Percentiles rank a stretch among this genome's conserved stretches.
phyloP scores from a whole-genome alignment of 2,329 filamentous ascomycete species.

The Botryotinia globosa region DNA sequence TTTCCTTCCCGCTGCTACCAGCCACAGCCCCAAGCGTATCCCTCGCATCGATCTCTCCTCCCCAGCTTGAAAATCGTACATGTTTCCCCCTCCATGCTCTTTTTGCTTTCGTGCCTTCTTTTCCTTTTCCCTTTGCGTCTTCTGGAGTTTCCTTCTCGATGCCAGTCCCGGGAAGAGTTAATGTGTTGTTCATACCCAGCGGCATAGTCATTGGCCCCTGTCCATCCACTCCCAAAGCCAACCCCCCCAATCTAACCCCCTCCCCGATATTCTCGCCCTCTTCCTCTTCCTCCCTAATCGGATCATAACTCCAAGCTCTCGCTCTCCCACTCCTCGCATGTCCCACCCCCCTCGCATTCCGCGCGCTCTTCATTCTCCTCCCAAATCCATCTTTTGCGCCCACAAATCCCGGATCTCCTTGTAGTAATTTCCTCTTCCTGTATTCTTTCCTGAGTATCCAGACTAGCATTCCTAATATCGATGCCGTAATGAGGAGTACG shows the following conservation, averaged over 20 bases:
- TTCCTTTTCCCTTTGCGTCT: slow-evolving; percentile 5
- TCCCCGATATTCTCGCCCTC: background rate
- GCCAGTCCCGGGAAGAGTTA: background rate
- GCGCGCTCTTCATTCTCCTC: slow-evolving; percentile 18
- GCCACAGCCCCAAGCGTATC: slow-evolving; percentile 4
- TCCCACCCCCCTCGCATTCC: background rate
- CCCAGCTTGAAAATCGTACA: slow-evolving; percentile 14
- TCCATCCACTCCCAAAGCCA: background rate
- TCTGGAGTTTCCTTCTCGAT: background rate
- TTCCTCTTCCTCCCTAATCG: slow-evolving; percentile 15
- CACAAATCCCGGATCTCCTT: slow-evolving; percentile 9
- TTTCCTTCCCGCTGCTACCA: slow-evolving; percentile 16
- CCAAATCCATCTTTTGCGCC: slow-evolving; percentile 19
- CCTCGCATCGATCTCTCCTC: background rate
- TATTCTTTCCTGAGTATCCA: slow-evolving; percentile 18
- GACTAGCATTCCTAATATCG: slow-evolving; percentile 17
- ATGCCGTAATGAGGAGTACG: slow-evolving; percentile 17
- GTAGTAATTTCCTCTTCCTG: background rate
- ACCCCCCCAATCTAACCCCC: background rate
- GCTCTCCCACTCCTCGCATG: background rate
- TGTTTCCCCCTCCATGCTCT: slow-evolving; percentile 15
- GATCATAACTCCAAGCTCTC: slow-evolving; percentile 20
- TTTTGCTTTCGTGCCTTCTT: background rate
- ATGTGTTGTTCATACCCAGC: background rate
- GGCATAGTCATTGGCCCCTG: background rate